phyloP scores from a whole-genome alignment of 116 monocot genomes.

The Dioscorea cayenensis region DNA sequence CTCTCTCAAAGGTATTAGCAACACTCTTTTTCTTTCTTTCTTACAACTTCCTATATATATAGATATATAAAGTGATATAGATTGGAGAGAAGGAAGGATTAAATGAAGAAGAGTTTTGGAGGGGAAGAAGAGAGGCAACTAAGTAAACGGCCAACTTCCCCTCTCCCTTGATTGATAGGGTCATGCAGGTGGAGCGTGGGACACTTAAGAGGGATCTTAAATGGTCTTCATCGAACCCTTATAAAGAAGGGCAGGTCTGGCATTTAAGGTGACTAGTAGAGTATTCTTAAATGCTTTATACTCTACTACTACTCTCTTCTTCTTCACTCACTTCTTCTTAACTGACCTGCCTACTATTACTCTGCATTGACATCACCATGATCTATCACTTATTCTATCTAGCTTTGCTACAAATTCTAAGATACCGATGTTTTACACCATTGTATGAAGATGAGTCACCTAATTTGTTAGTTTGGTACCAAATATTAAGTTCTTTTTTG shows the following conservation, averaged over 20 bases:
- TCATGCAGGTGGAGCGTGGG: constrained; percentile 59
- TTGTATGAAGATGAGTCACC: too few relatives aligned
- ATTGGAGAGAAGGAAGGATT: neutral
- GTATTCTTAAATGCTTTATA: constrained; percentile 62
- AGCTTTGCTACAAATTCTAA: too few relatives aligned
- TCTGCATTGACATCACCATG: constrained; percentile 20
- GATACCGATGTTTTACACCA: too few relatives aligned
- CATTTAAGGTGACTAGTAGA: constrained; percentile 86
- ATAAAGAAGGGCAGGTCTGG: constrained; percentile 64
- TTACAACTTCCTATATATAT: constrained; percentile 47
- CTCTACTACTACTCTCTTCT: constrained; percentile 19
- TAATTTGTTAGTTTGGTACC: too few relatives aligned
- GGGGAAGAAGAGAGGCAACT: constrained; percentile 3
- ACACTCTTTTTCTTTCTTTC: constrained; percentile 8
- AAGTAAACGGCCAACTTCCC: constrained; percentile 1
- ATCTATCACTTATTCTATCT: constrained; percentile 2
- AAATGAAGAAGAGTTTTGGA: constrained; percentile 2
- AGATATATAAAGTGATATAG: neutral
- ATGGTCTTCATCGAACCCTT: constrained; percentile 74
- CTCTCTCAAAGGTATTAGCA: constrained; percentile 1
- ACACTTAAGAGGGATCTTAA: constrained; percentile 66
- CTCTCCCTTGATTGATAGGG: constrained; percentile 25
- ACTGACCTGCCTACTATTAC: constrained; percentile 9
- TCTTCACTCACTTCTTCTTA: constrained; percentile 20
- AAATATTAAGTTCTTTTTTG: too few relatives aligned